Conservation (phyloP, 768 basidiomycete genomes). For the Tricholoma hemisulphureum region DNA sequence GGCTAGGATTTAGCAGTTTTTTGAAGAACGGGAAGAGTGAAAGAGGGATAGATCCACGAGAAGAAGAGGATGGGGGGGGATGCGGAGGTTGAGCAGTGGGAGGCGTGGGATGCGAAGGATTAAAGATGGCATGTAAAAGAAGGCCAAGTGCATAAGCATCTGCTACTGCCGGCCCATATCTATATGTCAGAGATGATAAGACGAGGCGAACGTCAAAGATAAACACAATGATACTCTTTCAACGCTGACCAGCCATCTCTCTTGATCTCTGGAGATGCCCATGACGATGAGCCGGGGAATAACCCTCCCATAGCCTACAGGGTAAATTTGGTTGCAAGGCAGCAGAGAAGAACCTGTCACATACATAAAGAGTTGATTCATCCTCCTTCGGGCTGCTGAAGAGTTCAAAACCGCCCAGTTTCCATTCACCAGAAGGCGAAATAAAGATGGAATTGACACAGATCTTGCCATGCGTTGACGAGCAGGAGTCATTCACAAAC, state of each 20-base stretch:
- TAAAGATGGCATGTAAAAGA: slow-evolving; percentile 84
- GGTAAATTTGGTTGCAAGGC: slow-evolving; percentile 15
- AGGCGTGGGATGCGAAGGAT: slow-evolving; percentile 72
- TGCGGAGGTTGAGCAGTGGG: slow-evolving; percentile 70
- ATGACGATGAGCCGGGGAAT: slow-evolving; percentile 57
- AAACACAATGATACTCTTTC: slow-evolving; percentile 62
- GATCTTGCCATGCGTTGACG: slow-evolving; percentile 82
- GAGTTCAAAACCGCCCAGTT: slow-evolving; percentile 91
- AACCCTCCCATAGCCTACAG: slow-evolving; percentile 64
- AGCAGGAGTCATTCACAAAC: slow-evolving; percentile 83
- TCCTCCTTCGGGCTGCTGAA: slow-evolving; percentile 83
- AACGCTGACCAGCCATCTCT: slow-evolving; percentile 80
- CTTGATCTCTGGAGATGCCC: slow-evolving; percentile 83
- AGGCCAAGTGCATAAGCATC: slow-evolving; percentile 91
- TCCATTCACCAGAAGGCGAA: slow-evolving; percentile 95
- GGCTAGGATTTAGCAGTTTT: slow-evolving; percentile 85
- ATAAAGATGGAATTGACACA: slow-evolving; percentile 79
- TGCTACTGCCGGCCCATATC: slow-evolving; percentile 55
- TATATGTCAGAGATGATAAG: slow-evolving; percentile 26
- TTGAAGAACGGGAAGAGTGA: slow-evolving; percentile 80
- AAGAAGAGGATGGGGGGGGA: slow-evolving; percentile 72
- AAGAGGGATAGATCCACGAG: slow-evolving; percentile 73
- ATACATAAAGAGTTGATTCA: slow-evolving; percentile 74
- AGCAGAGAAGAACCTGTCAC: slow-evolving; percentile 26
- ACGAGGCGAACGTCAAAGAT: neutral